Percentiles rank a stretch among this genome's conserved stretches.
Conservation (phyloP, 192 early-diverging fungal genomes). For the Lobulomyces angularis region DNA sequence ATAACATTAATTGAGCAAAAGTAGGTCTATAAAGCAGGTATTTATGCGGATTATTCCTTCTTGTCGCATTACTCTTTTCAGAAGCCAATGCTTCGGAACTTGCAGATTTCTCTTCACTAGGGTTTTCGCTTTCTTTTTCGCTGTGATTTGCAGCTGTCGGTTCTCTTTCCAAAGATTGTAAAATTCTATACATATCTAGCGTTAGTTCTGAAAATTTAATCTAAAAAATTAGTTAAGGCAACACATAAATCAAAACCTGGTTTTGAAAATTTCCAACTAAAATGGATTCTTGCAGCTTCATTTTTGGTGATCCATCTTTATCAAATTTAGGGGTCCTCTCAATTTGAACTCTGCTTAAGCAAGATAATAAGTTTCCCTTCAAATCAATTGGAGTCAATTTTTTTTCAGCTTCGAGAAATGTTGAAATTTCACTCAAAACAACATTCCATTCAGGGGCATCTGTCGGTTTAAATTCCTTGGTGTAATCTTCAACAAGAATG, state of each 20-base stretch:
- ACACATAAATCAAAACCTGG: slow-evolving; percentile 31
- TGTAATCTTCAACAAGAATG: slow-evolving; percentile 76
- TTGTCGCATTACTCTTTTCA: slow-evolving; percentile 17
- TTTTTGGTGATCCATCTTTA: slow-evolving; percentile 42
- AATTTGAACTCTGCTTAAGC: slow-evolving; percentile 38
- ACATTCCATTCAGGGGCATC: slow-evolving; percentile 83
- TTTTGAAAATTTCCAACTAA: slow-evolving; percentile 89
- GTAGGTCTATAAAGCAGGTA: slow-evolving; percentile 86
- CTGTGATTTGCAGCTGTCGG: slow-evolving; percentile 21
- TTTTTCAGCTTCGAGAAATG: slow-evolving; percentile 80
- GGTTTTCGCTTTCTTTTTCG: slow-evolving; percentile 1
- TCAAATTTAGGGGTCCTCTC: slow-evolving; percentile 33
- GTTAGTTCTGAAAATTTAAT: slow-evolving; percentile 97
- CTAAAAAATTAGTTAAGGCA: slow-evolving; percentile 7
- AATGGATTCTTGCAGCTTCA: slow-evolving; percentile 85
- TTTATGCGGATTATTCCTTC: slow-evolving; percentile 74
- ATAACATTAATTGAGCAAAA: slow-evolving; percentile 80
- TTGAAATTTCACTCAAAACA: slow-evolving; percentile 38
- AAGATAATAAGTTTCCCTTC: slow-evolving; percentile 32
- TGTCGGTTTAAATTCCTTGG: slow-evolving; percentile 67
- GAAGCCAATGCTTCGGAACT: neutral
- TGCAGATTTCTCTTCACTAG: neutral
- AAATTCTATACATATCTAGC: slow-evolving; percentile 90
- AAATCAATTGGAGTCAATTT: slow-evolving; percentile 53
- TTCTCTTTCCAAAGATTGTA: slow-evolving; percentile 83